Evolutionary conservation across 768 basidiomycete species (phyloP), one percentile per base, ranked within the genome.

Genomic region (Pleurotus salmoneostramineus): DNA sequence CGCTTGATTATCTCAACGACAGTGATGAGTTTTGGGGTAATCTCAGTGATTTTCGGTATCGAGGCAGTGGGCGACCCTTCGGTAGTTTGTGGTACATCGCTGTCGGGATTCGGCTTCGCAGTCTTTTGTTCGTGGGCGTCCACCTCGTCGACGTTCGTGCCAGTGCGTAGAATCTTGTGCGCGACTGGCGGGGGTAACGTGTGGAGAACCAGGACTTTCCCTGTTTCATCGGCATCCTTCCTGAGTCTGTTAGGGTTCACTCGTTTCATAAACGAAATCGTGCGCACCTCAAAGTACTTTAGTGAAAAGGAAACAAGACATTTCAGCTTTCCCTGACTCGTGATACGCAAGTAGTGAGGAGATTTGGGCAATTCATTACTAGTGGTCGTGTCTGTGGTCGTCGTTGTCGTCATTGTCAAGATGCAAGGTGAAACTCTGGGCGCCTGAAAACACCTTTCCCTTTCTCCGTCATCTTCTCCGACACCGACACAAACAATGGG

Each of bases 1-100:
- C 93, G 82, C 65, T 94, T 94, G 64, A 93, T 82, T 57, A 94
- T 90, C 69, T 95, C 93, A 0, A 84, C 85, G 3, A 92, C 88
- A 0, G 87, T 83, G 37, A 95, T 75, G 6, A 95, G 77, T 0
- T 87, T 82, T 0, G 90, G 84, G 4, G 83, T 77, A 6, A 73
- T 67, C 0, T 71, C 62, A 0, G 81, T 77, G 2, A 74, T 70
- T 12, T 68, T 65, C 3, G 70, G 71, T 47, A 70, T 65, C 34
- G 65, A 47, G 46, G 61, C 54, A 57, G 50, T 62, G 61, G 44
- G 31, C 37, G 37, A 27, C 21, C 21, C 21, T 27, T 27, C 21
- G 21, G 21, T 27, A 27, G 57, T 31, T 32, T 11, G 54, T 14
- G 37, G n/a, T 35, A n/a, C 12, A 6, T 17, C 17, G 44, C 11